Conservation (phyloP, 768 basidiomycete genomes). For the Calocera cornea region DNA sequence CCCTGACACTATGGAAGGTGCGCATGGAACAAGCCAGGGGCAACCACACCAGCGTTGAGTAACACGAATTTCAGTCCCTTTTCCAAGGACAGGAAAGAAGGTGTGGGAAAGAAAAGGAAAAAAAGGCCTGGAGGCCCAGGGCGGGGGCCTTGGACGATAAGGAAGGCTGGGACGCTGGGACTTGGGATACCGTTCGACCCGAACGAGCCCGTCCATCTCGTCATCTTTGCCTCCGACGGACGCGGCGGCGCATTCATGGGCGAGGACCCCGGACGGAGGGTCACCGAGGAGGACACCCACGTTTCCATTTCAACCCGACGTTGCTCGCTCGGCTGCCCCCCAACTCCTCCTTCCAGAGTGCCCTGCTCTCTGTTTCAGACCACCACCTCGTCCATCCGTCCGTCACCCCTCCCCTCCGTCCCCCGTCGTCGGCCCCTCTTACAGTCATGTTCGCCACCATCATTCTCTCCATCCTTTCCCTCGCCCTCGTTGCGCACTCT, state of each 20-base stretch:
- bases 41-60: too few species aligned
- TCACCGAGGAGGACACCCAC: not conserved
- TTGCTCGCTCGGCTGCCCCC: not conserved
- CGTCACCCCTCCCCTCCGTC: not conserved
- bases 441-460: not conserved
- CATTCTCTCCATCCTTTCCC: not conserved
- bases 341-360: not conserved
- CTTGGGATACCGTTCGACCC: too few species aligned
- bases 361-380: not conserved
- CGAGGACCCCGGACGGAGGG: too few species aligned
- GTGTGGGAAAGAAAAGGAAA: too few species aligned
- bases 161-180: too few species aligned
- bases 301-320: not conserved
- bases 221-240: not conserved
- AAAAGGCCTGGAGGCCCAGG: too few species aligned
- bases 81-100: too few species aligned
- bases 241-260: not conserved
- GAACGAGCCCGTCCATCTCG: not conserved
- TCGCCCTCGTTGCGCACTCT: not conserved
- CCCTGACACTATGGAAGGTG: too few species aligned
- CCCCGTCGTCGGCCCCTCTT: not conserved
- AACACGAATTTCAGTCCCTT: too few species aligned
- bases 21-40: too few species aligned
- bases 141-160: too few species aligned
- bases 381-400: not conserved